These are phyloP conservation scores for Crucibulum laeve DNA, from an alignment of 768 basidiomycete species.

Conservation along the genomic window DNA sequence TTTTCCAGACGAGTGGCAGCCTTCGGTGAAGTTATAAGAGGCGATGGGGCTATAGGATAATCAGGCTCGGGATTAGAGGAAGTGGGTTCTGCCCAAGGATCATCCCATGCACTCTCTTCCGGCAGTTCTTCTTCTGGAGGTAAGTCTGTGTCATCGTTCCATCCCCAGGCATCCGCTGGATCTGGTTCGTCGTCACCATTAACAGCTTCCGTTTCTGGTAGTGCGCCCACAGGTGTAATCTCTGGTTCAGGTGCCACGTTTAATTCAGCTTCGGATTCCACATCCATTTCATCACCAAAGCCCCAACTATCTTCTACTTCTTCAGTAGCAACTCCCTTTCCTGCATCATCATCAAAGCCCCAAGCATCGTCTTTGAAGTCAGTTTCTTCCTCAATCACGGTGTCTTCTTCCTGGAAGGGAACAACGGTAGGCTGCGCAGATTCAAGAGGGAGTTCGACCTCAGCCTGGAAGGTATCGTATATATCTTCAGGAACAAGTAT, in stretches of 20 bases:
- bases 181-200: conserved; percentile 30
- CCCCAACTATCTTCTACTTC: conserved; percentile 44
- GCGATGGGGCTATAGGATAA: conserved; percentile 18
- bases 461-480: conserved; percentile 35
- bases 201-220: conserved; percentile 4
- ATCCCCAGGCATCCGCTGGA: conserved; percentile 70
- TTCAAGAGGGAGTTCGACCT: conserved; percentile 28
- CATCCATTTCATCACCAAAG: conserved; percentile 42
- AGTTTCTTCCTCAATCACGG: no score
- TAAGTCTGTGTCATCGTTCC: conserved; percentile 53
- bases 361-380: conserved; percentile 23
- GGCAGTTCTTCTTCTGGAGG: conserved; percentile 21
- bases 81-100: conserved; percentile 60
- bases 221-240: background rate
- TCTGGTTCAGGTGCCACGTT: background rate
- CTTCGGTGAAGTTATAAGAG: conserved; percentile 36
- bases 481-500: conserved; percentile 40
- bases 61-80: conserved; percentile 18
- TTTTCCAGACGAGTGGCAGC: conserved; percentile 56
- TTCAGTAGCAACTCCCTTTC: conserved; percentile 18
- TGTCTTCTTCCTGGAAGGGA: conserved; percentile 21
- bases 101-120: conserved; percentile 55
- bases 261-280: conserved; percentile 9
- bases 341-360: conserved; percentile 32
- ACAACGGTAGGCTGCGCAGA: conserved; percentile 23